Evolutionary conservation across 257 asterid species (phyloP).

Genomic region (Fraxinus cuspidata): DNA sequence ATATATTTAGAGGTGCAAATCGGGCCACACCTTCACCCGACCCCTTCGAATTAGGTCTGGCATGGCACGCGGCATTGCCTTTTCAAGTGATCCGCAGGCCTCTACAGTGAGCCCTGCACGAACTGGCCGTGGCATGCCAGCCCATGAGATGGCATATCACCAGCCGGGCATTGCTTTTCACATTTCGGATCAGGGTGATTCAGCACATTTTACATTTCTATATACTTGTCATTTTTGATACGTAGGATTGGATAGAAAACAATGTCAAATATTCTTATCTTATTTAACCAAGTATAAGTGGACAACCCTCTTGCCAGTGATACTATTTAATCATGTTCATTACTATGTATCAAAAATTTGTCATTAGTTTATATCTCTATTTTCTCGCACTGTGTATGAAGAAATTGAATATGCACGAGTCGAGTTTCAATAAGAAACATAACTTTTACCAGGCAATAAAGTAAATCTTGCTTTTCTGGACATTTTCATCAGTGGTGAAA

Average conservation of each 20-base stretch:
- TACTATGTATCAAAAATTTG: neutral
- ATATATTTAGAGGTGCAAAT: too few species aligned
- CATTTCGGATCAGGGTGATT: neutral
- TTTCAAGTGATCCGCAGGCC: too few species aligned
- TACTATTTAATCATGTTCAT: neutral
- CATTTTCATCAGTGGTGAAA: conserved; percentile 69
- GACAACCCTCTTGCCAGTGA: neutral
- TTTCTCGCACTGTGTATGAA: neutral
- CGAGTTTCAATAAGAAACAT: neutral
- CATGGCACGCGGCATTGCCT: too few species aligned
- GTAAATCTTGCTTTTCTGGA: conserved; percentile 92
- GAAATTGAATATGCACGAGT: neutral
- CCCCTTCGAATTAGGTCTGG: too few species aligned
- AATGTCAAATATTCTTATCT: neutral
- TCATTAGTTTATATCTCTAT: neutral
- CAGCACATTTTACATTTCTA: neutral
- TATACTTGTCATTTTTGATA: neutral
- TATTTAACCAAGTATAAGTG: too few species aligned
- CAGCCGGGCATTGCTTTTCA: neutral
- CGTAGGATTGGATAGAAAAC: neutral
- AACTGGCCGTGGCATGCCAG: neutral
- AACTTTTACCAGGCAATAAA: conserved; percentile 62
- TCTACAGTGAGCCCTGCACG: too few species aligned
- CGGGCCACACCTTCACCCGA: too few species aligned
- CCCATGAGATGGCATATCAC: neutral